These are phyloP conservation scores for Candida qinlingensis DNA, from an alignment of 805 yeast genomes.

Conservation along the genomic window DNA sequence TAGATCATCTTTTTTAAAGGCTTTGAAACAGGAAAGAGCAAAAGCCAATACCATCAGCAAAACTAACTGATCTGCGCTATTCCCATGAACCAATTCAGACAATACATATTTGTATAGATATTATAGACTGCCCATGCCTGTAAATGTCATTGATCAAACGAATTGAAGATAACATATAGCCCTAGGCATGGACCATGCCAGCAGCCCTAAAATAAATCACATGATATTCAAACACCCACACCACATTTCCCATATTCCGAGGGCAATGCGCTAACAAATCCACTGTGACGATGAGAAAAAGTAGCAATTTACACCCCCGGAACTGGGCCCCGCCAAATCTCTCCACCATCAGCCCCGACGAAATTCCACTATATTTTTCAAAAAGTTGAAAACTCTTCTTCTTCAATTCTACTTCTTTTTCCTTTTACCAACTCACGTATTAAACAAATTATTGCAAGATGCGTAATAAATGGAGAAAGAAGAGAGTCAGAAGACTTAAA, in stretches of 20 bases:
- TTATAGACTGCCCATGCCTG: neutral
- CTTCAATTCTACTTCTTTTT: slow-evolving; percentile 10
- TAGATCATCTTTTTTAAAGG: slow-evolving; percentile 41
- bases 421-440: slow-evolving; percentile 17
- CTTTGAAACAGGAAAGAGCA: slow-evolving; percentile 47
- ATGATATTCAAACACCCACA: slow-evolving; percentile 5
- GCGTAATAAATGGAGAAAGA: slow-evolving; percentile 99
- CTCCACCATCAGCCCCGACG: neutral
- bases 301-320: slow-evolving; percentile 3
- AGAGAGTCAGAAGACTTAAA: slow-evolving; percentile 99
- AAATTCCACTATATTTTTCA: slow-evolving; percentile 11
- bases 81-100: neutral
- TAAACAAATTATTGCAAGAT: slow-evolving; percentile 34
- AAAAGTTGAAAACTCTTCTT: slow-evolving; percentile 16
- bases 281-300: neutral
- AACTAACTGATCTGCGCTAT: neutral
- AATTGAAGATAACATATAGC: no score
- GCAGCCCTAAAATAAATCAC: slow-evolving; percentile 11
- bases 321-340: neutral
- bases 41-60: neutral
- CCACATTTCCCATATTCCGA: slow-evolving; percentile 3
- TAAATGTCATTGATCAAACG: no score
- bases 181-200: no score
- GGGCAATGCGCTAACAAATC: slow-evolving; percentile 2
- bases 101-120: neutral